Conservation (phyloP, 306 rosid genomes). For the Gastrolobium bilobum region DNA sequence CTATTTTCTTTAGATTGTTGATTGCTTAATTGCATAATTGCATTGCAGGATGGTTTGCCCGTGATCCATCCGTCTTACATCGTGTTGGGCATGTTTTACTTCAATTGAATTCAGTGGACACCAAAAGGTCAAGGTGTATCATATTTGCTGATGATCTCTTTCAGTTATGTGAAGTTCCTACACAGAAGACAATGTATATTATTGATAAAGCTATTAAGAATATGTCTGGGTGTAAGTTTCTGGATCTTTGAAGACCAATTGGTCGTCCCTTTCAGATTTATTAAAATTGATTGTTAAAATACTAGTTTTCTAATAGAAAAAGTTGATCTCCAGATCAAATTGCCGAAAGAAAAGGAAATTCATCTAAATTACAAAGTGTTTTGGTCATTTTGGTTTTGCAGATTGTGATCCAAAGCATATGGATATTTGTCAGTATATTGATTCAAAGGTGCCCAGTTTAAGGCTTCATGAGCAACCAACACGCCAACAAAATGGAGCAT, state of each 20-base stretch:
- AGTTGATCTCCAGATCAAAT: background rate
- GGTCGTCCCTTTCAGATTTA: background rate
- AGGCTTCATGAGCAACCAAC: slow-evolving; percentile 51
- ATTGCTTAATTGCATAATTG: slow-evolving; percentile 30
- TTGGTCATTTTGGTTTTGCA: slow-evolving; percentile 55
- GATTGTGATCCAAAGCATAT: slow-evolving; percentile 67
- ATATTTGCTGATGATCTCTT: slow-evolving; percentile 72
- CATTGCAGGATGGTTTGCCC: slow-evolving; percentile 65
- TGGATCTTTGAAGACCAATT: slow-evolving; percentile 1
- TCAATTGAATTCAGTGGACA: slow-evolving; percentile 57
- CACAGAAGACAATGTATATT: slow-evolving; percentile 54
- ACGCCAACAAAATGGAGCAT: slow-evolving; percentile 57
- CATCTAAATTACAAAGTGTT: slow-evolving; percentile 16
- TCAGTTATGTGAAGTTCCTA: slow-evolving; percentile 68
- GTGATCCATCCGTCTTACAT: slow-evolving; percentile 66
- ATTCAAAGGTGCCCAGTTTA: slow-evolving; percentile 65
- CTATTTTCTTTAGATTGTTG: background rate
- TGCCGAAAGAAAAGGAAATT: background rate
- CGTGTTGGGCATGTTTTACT: slow-evolving; percentile 77
- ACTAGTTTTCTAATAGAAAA: background rate
- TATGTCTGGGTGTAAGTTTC: slow-evolving; percentile 72
- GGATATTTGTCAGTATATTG: slow-evolving; percentile 62
- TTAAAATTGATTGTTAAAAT: no score
- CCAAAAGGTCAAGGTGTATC: slow-evolving; percentile 62
- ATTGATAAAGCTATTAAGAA: slow-evolving; percentile 60